Base-by-base conservation (phyloP, 2,329 filamentous ascomycete genomes). In the Mycosphaerella arachidis region DNA sequence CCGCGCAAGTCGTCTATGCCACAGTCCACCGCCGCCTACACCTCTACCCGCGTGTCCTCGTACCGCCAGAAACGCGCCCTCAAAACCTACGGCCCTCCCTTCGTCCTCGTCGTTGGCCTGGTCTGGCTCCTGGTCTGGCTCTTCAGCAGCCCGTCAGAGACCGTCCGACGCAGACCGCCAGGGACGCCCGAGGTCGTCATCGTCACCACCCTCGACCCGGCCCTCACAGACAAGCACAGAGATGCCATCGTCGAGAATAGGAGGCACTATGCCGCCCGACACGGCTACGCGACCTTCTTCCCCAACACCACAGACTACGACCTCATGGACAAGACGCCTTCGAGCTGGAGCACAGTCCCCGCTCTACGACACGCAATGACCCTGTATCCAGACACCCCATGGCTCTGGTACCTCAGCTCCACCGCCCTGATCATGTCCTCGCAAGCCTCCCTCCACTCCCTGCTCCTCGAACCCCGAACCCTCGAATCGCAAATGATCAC, bases 401-500 rank as follows among this genome's bases (percentile, higher is more conserved):
- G 87, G 73, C 83, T 97, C 73, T 97, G 93, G 88, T 91, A 88
- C 72, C 85, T 99, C 16, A 90, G 93, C 61, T 84, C 90, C 68
- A 86, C 94, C 69, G 85, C 91, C 8, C 82, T 96, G 66, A 94
- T 99, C 72, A 96, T 96, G 90, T 89, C 94, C 73, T 87, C 90
- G 6, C 77, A 80, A 35, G 77, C 88, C 56, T 83, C 84, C 13
- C 77, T 97, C 35, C 86, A 91, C 65, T 80, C 84, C 1, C 84
- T 91, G 68, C 76, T 99, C 43, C 85, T 95, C 74, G 79, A 85
- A 10, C 77, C 86, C 10, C 78, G 79, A 55, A 84, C 81, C 58
- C 81, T 99, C 52, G 89, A 95, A 70, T 81, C 80, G 24, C 74
- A 90, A 58, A 97, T 97, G 91, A 84, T 94, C 68, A 89, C 86